Evolutionary conservation across 2,329 filamentous ascomycete species (phyloP).

Genomic region (Clarireedia sp.): DNA sequence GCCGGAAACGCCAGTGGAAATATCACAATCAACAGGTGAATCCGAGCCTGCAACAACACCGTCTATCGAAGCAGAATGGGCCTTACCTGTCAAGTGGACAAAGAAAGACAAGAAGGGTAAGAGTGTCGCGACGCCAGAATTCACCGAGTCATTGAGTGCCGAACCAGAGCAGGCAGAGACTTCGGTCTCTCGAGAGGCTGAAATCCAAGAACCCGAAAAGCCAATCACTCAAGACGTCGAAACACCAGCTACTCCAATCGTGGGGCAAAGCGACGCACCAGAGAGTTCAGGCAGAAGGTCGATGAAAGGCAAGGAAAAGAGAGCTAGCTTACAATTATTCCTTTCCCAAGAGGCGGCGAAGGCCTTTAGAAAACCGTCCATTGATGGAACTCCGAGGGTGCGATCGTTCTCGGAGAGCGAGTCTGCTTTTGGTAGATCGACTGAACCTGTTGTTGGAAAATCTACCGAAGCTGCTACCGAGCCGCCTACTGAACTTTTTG

Average conservation of each 20-base stretch:
- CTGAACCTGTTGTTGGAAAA: neutral
- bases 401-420: neutral
- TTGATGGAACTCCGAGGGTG: neutral
- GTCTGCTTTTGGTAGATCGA: neutral
- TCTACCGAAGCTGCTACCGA: no score
- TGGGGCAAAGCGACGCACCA: neutral
- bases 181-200: neutral
- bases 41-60: neutral
- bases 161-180: neutral
- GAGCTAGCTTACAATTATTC: constrained; percentile 1
- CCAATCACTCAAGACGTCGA: neutral
- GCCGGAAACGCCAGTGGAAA: no score
- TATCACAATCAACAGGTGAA: neutral
- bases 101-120: constrained; percentile 31
- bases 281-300: neutral
- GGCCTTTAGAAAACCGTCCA: neutral
- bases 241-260: neutral
- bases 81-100: constrained; percentile 29
- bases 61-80: neutral
- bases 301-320: constrained; percentile 24
- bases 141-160: neutral
- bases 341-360: neutral
- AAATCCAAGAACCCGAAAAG: neutral
- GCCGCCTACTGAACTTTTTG: neutral
- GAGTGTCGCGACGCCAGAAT: neutral